phyloP scores from a whole-genome alignment of 805 yeast species.

The Kodamaea fukazawae region DNA sequence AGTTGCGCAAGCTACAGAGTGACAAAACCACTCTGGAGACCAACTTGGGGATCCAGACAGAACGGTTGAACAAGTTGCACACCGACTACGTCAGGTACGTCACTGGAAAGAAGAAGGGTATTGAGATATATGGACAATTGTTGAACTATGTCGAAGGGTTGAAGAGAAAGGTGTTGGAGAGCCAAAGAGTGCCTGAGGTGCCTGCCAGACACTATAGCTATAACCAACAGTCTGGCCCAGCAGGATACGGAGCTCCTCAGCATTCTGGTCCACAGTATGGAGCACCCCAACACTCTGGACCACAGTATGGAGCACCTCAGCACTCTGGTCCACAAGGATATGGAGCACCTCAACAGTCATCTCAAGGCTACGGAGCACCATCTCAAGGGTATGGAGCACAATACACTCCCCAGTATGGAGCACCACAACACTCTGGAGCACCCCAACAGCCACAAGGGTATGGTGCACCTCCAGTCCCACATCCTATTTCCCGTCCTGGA shows the following conservation, averaged over 20 bases:
- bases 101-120: conserved; percentile 61
- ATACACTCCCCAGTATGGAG: too few relatives aligned
- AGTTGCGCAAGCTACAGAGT: conserved; percentile 40
- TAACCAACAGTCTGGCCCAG: too few relatives aligned
- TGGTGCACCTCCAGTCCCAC: too few relatives aligned
- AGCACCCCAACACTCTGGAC: not conserved
- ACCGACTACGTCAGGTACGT: conserved; percentile 58
- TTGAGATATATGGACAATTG: conserved; percentile 58
- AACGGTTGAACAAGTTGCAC: conserved; percentile 43
- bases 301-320: not conserved
- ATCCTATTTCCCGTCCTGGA: too few relatives aligned
- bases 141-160: conserved; percentile 22
- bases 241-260: not conserved
- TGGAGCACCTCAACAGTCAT: not conserved
- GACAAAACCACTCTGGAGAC: conserved; percentile 39
- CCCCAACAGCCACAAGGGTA: too few relatives aligned
- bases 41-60: conserved; percentile 29
- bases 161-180: conserved; percentile 3
- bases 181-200: not conserved
- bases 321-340: not conserved
- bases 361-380: too few relatives aligned
- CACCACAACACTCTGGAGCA: not conserved
- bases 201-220: not conserved
- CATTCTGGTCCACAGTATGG: not conserved
- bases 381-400: too few relatives aligned